phyloP scores from a whole-genome alignment of 805 yeast genomes.

The Cephaloascus fragrans region DNA sequence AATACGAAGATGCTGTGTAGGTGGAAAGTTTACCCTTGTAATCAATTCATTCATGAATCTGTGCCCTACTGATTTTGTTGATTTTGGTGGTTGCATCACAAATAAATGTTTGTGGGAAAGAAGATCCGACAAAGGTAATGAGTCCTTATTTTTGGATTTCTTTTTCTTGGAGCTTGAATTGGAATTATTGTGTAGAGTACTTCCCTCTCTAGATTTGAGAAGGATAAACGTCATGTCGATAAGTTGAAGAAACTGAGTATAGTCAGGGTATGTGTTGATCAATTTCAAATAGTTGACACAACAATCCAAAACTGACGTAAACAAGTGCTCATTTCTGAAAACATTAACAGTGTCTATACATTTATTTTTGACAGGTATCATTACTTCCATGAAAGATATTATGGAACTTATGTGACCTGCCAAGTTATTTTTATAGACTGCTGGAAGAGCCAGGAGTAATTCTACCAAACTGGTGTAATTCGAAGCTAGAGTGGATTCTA shows the following conservation, averaged over 20 bases:
- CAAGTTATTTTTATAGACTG: constrained; percentile 22
- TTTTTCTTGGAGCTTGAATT: constrained; percentile 21
- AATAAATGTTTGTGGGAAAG: constrained; percentile 58
- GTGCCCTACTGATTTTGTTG: constrained; percentile 23
- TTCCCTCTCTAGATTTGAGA: constrained; percentile 24
- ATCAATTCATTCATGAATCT: constrained; percentile 41
- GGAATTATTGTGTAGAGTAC: not conserved
- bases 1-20: constrained; percentile 55
- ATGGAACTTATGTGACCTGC: constrained; percentile 42
- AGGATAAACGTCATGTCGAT: constrained; percentile 44
- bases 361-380: constrained; percentile 42
- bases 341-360: constrained; percentile 19
- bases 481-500: constrained; percentile 31
- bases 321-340: constrained; percentile 26
- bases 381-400: constrained; percentile 44
- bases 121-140: constrained; percentile 55
- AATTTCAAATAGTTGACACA: constrained; percentile 11
- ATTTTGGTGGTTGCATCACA: constrained; percentile 24
- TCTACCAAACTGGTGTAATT: constrained; percentile 36
- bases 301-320: constrained; percentile 17
- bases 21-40: constrained; percentile 40
- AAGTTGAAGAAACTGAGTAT: constrained; percentile 42
- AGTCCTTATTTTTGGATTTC: constrained; percentile 28
- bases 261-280: constrained; percentile 34
- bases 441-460: constrained; percentile 26